Percentiles rank a stretch among this genome's conserved stretches.
phyloP scores from a whole-genome alignment of 2,329 filamentous ascomycete species.

The Orbilia brochopaga region DNA sequence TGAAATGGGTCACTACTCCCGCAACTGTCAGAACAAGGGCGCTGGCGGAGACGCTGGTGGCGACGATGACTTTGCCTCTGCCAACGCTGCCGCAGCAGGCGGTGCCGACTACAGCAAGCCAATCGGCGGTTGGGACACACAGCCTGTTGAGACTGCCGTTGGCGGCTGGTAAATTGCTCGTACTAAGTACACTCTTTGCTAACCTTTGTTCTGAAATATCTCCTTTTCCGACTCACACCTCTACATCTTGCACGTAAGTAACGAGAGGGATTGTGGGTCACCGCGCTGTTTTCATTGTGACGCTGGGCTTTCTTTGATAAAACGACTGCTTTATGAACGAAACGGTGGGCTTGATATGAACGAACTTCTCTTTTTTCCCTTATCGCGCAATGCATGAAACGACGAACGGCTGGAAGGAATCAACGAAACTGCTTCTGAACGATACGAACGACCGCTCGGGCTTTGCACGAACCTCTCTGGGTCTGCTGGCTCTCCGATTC shows the following conservation, averaged over 20 bases:
- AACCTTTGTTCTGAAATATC: too few relatives aligned
- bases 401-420: constrained; percentile 1
- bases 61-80: constrained; percentile 48
- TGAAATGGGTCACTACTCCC: constrained; percentile 38
- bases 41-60: constrained; percentile 18
- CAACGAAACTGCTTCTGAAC: background rate
- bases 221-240: too few relatives aligned
- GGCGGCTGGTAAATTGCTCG: background rate
- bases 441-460: background rate
- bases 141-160: background rate
- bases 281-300: too few relatives aligned
- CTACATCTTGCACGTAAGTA: too few relatives aligned
- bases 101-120: constrained; percentile 51
- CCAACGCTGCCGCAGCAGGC: constrained; percentile 36
- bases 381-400: background rate
- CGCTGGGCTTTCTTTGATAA: too few relatives aligned
- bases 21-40: constrained; percentile 33
- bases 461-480: background rate
- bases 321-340: too few relatives aligned
- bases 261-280: too few relatives aligned
- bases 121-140: background rate
- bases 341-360: too few relatives aligned
- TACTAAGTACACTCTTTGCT: background rate
- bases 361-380: background rate
- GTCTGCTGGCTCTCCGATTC: too few relatives aligned